Evolutionary conservation across 1,284 basidiomycete species (phyloP), one percentile per base, ranked within the genome.

Genomic region (Mycocalia duriaeana): DNA sequence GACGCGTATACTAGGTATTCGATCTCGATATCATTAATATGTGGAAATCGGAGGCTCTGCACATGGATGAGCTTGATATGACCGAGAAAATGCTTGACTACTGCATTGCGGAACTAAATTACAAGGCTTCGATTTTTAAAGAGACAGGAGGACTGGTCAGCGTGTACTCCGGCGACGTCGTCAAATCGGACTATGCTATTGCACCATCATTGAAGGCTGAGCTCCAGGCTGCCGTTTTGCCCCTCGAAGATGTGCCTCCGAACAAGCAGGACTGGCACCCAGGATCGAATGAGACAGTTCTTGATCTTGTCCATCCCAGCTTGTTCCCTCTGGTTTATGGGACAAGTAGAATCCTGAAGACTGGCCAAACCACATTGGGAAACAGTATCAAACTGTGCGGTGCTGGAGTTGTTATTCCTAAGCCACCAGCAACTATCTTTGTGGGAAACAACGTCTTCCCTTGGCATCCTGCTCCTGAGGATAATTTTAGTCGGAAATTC

Each of bases 261-360:
- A 46, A 58, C 3, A 40, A 66, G 41, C 65, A 68, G 45, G 72
- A 76, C 55, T 76, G 72, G 72, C 73, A 72, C 48, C 73, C 73
- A 3, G 62, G 65, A 3, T 71, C 71, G 4, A 60, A 71, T 44
- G 53, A 60, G 2, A 65, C 63, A 43, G 72, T 75, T 5, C 66
- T 75, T 8, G 71, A 75, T 47, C 64, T 74, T 23, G 66, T 73
- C 3, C 71, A 74, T 48, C 72, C 72, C 1, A 70, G 69, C 3
- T 59, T 76, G 14, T 73, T 66, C 48, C 66, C 66, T 3, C 47
- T 73, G 16, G 62, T 69, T 1, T 71, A 72, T 49, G 67, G 61
- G 1, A 22, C 26, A 23, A 57, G 55, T 5, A 50, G 57, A 9
- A 54, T 62, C 16, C 45, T 62, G 14, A 34, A 31, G 1, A 25